Conservation (phyloP, 768 basidiomycete species). For the Coprinopsis sp. region DNA sequence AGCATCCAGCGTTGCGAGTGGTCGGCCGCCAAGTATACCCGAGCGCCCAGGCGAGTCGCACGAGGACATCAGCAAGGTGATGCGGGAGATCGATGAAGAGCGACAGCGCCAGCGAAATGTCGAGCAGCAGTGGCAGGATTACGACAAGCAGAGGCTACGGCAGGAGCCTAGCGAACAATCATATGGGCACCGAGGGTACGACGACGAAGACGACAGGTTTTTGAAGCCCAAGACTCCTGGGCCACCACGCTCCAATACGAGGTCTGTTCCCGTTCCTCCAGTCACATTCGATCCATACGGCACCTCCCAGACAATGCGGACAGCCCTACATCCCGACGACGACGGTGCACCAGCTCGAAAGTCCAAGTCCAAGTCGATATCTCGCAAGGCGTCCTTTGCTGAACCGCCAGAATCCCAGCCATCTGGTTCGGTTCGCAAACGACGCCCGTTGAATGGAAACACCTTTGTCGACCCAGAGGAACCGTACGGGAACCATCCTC, state of each 20-base stretch:
- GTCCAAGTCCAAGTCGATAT: not conserved
- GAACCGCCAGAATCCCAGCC: not conserved
- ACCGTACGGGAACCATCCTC: too few species aligned
- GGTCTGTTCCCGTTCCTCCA: too few species aligned
- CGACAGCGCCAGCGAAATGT: not conserved
- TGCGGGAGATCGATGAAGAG: not conserved
- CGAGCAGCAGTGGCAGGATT: not conserved
- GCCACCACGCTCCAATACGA: not conserved
- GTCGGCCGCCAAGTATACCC: too few species aligned
- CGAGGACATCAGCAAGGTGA: not conserved
- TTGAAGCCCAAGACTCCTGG: not conserved
- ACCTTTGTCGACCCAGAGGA: too few species aligned
- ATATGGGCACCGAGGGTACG: not conserved
- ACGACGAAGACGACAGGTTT: not conserved
- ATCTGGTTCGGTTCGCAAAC: too few species aligned
- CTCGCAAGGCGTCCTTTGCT: not conserved
- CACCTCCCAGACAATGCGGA: not conserved
- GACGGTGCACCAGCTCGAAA: not conserved
- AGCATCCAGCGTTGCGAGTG: constrained; percentile 29
- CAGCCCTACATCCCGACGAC: not conserved
- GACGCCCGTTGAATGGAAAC: too few species aligned
- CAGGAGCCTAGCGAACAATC: not conserved
- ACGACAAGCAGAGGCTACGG: not conserved
- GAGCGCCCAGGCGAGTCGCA: not conserved
- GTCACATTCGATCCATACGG: not conserved